These are phyloP conservation scores for Pichia norvegensis DNA, from an alignment of 1,139 yeast species.

Conservation along the genomic window DNA sequence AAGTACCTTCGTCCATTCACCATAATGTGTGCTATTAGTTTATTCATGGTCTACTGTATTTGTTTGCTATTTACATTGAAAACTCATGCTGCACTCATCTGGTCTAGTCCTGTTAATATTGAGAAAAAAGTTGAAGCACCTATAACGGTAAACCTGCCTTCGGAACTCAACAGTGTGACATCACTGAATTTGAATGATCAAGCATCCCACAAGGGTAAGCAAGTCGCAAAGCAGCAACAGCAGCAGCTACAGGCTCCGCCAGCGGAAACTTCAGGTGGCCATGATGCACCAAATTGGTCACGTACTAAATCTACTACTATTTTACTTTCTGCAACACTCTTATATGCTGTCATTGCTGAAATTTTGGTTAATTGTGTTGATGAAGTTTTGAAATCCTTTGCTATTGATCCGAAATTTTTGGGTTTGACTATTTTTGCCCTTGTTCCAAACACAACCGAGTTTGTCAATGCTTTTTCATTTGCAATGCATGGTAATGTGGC, in stretches of 20 bases:
- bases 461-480: slow-evolving; percentile 91
- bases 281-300: slow-evolving; percentile 98
- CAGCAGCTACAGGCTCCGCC: slow-evolving; percentile 13
- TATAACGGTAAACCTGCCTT: not conserved
- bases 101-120: slow-evolving; percentile 56
- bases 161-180: slow-evolving; percentile 23
- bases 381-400: slow-evolving; percentile 66
- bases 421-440: slow-evolving; percentile 93
- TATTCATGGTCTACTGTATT: slow-evolving; percentile 80
- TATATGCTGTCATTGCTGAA: slow-evolving; percentile 92
- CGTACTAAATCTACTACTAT: slow-evolving; percentile 79
- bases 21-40: slow-evolving; percentile 66
- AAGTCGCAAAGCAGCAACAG: slow-evolving; percentile 6
- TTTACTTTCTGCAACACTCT: slow-evolving; percentile 70
- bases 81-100: slow-evolving; percentile 93
- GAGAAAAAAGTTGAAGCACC: slow-evolving; percentile 23
- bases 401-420: slow-evolving; percentile 80
- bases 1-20: slow-evolving; percentile 74
- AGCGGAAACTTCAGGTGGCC: slow-evolving; percentile 47
- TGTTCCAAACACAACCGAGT: slow-evolving; percentile 96
- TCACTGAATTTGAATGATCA: slow-evolving; percentile 21
- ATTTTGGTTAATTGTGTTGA: slow-evolving; percentile 92
- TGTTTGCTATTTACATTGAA: slow-evolving; percentile 89
- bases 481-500: slow-evolving; percentile 96
- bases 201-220: not conserved